Conservation (phyloP, 176 grass and related monocot genomes). For the Pontederia crassipes region DNA sequence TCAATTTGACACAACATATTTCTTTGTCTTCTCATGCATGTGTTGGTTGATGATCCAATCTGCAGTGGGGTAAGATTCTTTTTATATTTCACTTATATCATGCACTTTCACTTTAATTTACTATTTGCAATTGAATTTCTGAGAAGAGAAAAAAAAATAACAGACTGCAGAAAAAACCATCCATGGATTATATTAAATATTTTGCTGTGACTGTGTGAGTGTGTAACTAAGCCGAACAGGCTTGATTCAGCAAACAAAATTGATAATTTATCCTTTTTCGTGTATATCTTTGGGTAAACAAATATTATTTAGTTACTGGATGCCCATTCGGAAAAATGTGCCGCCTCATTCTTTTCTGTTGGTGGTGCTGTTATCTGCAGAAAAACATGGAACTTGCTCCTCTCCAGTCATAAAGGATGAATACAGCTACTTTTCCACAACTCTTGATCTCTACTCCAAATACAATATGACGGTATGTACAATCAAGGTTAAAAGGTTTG, state of each 20-base stretch:
- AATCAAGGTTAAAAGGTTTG: background rate
- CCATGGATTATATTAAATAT: no score
- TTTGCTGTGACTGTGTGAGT: no score
- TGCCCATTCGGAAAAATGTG: background rate
- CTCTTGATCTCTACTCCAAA: conserved; percentile 73
- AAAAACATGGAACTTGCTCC: conserved; percentile 89
- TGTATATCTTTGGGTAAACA: no score
- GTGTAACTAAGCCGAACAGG: no score
- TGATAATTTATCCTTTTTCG: no score
- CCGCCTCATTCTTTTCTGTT: background rate
- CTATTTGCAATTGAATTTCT: no score
- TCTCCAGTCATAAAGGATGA: conserved; percentile 82
- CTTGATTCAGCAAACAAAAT: no score
- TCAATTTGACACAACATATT: background rate
- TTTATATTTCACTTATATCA: no score
- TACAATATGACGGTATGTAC: conserved; percentile 63
- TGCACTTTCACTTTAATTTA: no score
- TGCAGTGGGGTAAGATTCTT: no score
- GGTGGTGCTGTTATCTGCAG: conserved; percentile 23
- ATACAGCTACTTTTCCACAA: conserved; percentile 80
- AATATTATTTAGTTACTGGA: background rate
- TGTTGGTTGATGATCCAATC: conserved; percentile 8
- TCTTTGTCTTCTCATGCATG: conserved; percentile 34
- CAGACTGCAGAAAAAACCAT: no score
- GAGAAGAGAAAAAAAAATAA: no score